Evolutionary conservation across 2,329 filamentous ascomycete species (phyloP).

Genomic region (Colletotrichum sojae): DNA sequence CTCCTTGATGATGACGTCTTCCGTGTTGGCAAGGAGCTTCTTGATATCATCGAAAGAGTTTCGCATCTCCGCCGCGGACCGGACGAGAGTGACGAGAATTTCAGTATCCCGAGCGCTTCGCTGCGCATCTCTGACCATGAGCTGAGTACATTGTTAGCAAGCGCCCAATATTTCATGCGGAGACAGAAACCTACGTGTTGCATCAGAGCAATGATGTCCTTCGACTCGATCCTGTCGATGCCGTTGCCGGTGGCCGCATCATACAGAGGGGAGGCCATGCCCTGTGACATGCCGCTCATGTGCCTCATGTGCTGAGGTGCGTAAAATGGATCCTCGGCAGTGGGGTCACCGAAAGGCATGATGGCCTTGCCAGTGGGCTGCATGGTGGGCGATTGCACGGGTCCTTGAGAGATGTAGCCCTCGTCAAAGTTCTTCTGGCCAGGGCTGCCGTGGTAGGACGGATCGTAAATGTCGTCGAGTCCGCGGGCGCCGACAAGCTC

Average conservation of each 20-base stretch:
- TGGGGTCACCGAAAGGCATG: conserved; percentile 52
- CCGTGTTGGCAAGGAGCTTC: conserved; percentile 89
- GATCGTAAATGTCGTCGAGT: conserved; percentile 57
- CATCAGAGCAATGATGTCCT: conserved; percentile 97
- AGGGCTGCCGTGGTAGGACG: conserved; percentile 69
- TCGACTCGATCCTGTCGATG: conserved; percentile 92
- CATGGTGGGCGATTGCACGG: conserved; percentile 68
- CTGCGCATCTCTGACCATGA: conserved; percentile 97
- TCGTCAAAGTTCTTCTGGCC: conserved; percentile 80
- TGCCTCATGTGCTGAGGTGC: conserved; percentile 73
- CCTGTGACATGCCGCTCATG: conserved; percentile 91
- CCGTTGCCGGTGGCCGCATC: conserved; percentile 90
- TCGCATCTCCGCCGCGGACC: conserved; percentile 96
- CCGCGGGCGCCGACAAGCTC: conserved; percentile 61
- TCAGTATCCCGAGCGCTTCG: conserved; percentile 96
- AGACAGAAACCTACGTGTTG: conserved; percentile 77
- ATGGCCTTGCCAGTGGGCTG: conserved; percentile 70
- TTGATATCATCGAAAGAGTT: conserved; percentile 97
- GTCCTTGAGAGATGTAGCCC: conserved; percentile 87
- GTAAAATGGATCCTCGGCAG: conserved; percentile 78
- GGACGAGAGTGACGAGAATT: conserved; percentile 93
- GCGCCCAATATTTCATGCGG: not conserved
- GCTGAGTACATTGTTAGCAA: conserved; percentile 58
- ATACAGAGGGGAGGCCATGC: conserved; percentile 90
- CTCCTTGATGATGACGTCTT: conserved; percentile 88